Evolutionary conservation across 169 alveolate species (phyloP).

Genomic region (Plasmodium adleri): DNA sequence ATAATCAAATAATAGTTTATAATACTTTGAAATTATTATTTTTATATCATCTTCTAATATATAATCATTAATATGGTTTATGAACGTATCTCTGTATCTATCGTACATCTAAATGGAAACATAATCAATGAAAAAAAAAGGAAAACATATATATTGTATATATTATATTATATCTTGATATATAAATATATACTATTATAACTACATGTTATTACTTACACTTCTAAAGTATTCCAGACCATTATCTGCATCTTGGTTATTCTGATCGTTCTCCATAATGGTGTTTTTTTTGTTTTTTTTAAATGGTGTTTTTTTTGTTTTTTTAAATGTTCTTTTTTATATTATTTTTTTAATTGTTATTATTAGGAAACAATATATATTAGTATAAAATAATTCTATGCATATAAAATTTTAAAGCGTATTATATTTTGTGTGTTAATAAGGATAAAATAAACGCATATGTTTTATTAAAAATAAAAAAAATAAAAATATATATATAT

Average conservation of each 20-base stretch:
- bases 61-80: conserved; percentile 30
- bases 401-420: no score
- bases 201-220: conserved; percentile 12
- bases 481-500: no score
- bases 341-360: no score
- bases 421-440: no score
- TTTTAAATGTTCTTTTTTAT: background rate
- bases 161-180: background rate
- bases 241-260: conserved; percentile 36
- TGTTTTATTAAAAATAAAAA: no score
- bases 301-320: conserved; percentile 6
- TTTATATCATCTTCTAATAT: conserved; percentile 49
- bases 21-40: conserved; percentile 28
- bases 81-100: conserved; percentile 45
- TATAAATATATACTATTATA: conserved; percentile 7
- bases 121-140: background rate
- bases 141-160: background rate
- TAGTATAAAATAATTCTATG: no score
- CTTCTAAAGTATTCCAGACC: conserved; percentile 53
- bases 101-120: conserved; percentile 32
- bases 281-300: conserved; percentile 10
- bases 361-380: no score
- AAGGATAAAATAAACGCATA: no score
- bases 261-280: conserved; percentile 46
- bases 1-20: conserved; percentile 52